Evolutionary conservation across 192 early-diverging fungal genomes (phyloP).

Genomic region (Umbelopsis ramanniana): DNA sequence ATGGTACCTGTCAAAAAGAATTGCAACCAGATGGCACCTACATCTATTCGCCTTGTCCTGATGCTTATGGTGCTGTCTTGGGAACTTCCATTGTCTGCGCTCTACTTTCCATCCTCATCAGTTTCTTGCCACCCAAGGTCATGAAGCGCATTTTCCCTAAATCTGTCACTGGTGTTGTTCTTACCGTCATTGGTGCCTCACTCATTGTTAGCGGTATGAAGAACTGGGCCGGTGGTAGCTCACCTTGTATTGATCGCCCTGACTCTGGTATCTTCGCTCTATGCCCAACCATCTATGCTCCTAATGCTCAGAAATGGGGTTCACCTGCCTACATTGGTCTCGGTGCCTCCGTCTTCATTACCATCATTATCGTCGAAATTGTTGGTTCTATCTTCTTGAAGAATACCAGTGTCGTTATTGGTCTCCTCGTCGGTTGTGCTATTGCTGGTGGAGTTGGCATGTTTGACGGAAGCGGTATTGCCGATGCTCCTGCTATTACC

Average conservation of each 20-base stretch:
- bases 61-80: conserved; percentile 57
- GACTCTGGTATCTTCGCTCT: conserved; percentile 50
- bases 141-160: conserved; percentile 56
- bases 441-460: conserved; percentile 59
- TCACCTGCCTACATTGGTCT: conserved; percentile 54
- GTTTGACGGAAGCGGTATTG: conserved; percentile 43
- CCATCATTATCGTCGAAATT: conserved; percentile 57
- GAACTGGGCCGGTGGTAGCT: conserved; percentile 57
- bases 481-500: conserved; percentile 49
- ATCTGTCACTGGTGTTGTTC: conserved; percentile 50
- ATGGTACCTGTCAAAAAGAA: conserved; percentile 51
- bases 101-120: conserved; percentile 49
- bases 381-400: conserved; percentile 61
- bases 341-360: conserved; percentile 53
- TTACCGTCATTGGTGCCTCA: conserved; percentile 56
- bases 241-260: conserved; percentile 51
- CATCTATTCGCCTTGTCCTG: conserved; percentile 48
- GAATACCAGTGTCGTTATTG: conserved; percentile 53
- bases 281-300: conserved; percentile 53
- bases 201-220: conserved; percentile 52
- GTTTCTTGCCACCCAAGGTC: conserved; percentile 51
- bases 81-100: conserved; percentile 54
- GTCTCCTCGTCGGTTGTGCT: conserved; percentile 49
- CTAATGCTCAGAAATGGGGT: conserved; percentile 56
- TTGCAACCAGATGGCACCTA: conserved; percentile 49